Evolutionary conservation across 225 moss, liverwort and hornwort species (phyloP).

Genomic region (Anthoceros angustus): DNA sequence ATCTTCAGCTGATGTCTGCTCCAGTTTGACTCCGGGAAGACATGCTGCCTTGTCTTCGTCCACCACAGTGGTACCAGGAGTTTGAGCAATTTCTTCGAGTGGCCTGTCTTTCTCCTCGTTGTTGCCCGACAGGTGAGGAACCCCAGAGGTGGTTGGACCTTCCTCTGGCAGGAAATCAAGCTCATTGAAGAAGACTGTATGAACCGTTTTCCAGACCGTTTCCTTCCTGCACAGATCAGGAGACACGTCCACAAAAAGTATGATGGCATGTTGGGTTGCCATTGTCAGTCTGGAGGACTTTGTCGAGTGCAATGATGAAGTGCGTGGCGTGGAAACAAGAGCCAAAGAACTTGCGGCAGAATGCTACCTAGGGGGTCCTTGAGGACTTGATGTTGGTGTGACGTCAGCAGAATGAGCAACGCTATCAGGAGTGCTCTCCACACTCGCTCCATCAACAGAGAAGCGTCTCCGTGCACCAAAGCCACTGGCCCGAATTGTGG

Average conservation of each 20-base stretch:
- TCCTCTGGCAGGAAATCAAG: slow-evolving; percentile 34
- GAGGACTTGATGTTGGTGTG: slow-evolving; percentile 22
- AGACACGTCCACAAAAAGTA: neutral
- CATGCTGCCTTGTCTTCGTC: neutral
- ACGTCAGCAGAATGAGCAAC: slow-evolving; percentile 20
- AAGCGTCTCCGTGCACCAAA: slow-evolving; percentile 21
- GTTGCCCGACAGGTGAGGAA: slow-evolving; percentile 7
- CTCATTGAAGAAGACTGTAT: slow-evolving; percentile 52
- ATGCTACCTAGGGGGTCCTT: slow-evolving; percentile 33
- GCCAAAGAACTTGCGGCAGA: neutral
- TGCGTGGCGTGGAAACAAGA: neutral
- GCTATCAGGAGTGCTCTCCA: slow-evolving; percentile 18
- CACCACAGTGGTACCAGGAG: neutral
- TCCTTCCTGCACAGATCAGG: slow-evolving; percentile 26
- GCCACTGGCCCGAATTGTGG: slow-evolving; percentile 37
- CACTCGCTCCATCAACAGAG: slow-evolving; percentile 16
- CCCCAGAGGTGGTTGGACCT: slow-evolving; percentile 15
- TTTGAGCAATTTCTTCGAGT: neutral
- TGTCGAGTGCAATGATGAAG: neutral
- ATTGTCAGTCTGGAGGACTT: neutral
- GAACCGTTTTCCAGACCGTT: slow-evolving; percentile 50
- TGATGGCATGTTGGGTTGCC: neutral
- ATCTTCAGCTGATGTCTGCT: slow-evolving; percentile 22
- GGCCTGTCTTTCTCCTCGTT: slow-evolving; percentile 12
- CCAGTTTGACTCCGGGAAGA: neutral